These are phyloP conservation scores for Schwanniomyces sp. DNA, from an alignment of 805 yeast genomes.

Conservation along the genomic window DNA sequence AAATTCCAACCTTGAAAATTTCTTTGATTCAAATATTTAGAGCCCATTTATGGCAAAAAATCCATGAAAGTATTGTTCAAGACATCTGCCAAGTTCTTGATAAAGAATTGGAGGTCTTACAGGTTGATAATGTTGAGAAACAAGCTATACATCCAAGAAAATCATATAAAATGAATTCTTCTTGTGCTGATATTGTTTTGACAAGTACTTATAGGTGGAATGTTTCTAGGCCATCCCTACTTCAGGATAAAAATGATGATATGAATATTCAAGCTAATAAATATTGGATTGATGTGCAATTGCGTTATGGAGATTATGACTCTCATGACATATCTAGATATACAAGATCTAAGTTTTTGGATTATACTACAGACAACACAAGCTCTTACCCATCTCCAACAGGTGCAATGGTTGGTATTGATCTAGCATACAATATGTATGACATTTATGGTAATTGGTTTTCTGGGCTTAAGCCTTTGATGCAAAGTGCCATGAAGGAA, in stretches of 20 bases:
- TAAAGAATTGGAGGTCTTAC: conserved; percentile 77
- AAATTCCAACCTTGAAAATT: conserved; percentile 94
- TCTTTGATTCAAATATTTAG: conserved; percentile 94
- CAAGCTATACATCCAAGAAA: conserved; percentile 95
- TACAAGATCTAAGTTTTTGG: conserved; percentile 88
- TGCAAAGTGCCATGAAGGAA: conserved; percentile 90
- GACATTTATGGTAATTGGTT: conserved; percentile 98
- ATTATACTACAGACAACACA: conserved; percentile 84
- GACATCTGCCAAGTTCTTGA: conserved; percentile 93
- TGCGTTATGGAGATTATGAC: conserved; percentile 96
- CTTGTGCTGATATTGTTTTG: conserved; percentile 86
- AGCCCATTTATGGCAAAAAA: conserved; percentile 98
- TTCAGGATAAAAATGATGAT: conserved; percentile 68
- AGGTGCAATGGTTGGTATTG: conserved; percentile 88
- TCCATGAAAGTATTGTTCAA: conserved; percentile 92
- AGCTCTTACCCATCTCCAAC: conserved; percentile 91
- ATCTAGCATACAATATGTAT: conserved; percentile 91
- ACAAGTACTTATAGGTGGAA: conserved; percentile 80
- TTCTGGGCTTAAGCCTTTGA: conserved; percentile 85
- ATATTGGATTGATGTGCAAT: conserved; percentile 93
- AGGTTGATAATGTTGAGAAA: conserved; percentile 83
- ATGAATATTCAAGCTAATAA: conserved; percentile 64
- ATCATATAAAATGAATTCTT: conserved; percentile 95
- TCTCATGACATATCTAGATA: conserved; percentile 95
- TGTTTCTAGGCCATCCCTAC: conserved; percentile 75